Evolutionary conservation across 73 alveolate genomes (phyloP), one percentile per base, ranked within the genome.

Genomic region (Blepharisma japonicum): DNA sequence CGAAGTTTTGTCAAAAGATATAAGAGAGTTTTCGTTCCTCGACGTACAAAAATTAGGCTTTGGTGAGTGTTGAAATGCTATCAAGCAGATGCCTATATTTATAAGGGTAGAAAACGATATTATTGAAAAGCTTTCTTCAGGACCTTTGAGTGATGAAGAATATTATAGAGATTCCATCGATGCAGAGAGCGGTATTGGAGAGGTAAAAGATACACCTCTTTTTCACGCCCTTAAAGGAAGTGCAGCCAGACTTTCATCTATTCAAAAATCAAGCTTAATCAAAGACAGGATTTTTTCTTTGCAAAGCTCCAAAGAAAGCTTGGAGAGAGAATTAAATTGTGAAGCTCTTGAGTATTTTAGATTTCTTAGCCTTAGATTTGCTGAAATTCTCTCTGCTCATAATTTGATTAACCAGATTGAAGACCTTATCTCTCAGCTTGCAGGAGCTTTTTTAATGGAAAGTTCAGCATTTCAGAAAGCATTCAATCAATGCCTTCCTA

Each of bases 371-470:
- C 46, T 61, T 18, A 0, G 74, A 20, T 14, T 61, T 20, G 50
- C 47, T 14, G 74, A 61, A 61, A 39, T 61, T 9, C 74, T 61
- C 47, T 8, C 74, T 20, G 74, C 74, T 25, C 74, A 61, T 8
- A 18, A 18, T 25, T 61, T 14, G 47, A 8, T 61, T 8, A 61
- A 61, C 74, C 46, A 14, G 23, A 25, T 61, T 39, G 74, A 61
- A 25, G 74, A 61, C 48, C 11, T 11, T 25, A 14, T 61, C 2
- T 14, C 23, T 8, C 39, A 61, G 18, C n/a, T 39, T 14, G n/a
- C 74, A 1, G 38, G 49, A 9, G 74, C 47, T 18, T 61, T 61
- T 61, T 25, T 61, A 61, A 61, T 61, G 74, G 74, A 61, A 61
- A 18, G 49, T 61, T 61, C 74, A 61, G 74, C 74, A 2, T 61